phyloP scores from a whole-genome alignment of 306 rosid genomes.

The Arachis hypogaea region DNA sequence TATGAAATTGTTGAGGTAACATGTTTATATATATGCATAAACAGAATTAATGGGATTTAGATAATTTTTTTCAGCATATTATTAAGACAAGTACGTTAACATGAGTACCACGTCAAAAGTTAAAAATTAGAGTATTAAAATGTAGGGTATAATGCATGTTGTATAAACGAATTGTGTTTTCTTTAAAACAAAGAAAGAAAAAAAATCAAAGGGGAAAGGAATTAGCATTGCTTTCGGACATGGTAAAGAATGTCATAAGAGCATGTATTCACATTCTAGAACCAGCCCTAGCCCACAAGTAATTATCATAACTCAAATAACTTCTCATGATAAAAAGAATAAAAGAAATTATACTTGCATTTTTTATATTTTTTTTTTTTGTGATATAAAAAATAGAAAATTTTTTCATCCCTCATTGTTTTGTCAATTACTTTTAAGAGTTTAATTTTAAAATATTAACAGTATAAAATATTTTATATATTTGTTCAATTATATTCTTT shows the following conservation, averaged over 20 bases:
- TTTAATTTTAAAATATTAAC: too few species aligned
- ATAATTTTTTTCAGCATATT: background rate
- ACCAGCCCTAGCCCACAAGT: conserved; percentile 12
- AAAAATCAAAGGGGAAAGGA: background rate
- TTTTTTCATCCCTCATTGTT: too few species aligned
- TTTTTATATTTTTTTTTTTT: too few species aligned
- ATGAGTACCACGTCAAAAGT: background rate
- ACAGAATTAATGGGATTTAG: background rate
- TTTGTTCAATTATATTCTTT: too few species aligned
- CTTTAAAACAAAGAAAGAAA: too few species aligned
- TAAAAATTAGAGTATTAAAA: too few species aligned
- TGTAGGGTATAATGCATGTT: too few species aligned
- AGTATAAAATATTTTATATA: too few species aligned
- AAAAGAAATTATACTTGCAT: too few species aligned
- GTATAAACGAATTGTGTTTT: too few species aligned
- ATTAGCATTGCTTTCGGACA: conserved; percentile 8
- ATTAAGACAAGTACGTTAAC: background rate
- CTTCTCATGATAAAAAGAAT: background rate
- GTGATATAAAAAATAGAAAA: too few species aligned
- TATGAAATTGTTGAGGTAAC: conserved; percentile 10
- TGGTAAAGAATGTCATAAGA: conserved; percentile 24
- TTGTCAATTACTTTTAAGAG: too few species aligned
- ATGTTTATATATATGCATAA: background rate
- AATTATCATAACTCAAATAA: background rate
- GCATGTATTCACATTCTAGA: conserved; percentile 15